phyloP scores from a whole-genome alignment of 2,329 filamentous ascomycete species.

The Xylariomycetidae sp. region DNA sequence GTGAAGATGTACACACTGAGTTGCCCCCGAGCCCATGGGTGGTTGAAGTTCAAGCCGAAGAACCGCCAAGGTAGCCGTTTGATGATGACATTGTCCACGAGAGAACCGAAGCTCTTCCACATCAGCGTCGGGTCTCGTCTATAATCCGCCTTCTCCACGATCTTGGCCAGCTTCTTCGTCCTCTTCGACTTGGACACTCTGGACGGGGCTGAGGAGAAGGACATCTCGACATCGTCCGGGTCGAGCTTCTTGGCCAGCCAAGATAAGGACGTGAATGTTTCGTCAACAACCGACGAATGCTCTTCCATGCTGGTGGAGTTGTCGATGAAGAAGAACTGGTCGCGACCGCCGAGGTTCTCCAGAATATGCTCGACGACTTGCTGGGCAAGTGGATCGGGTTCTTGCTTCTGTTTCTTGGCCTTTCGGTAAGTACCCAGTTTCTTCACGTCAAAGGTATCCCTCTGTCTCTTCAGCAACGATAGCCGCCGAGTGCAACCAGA shows the following conservation, averaged over 20 bases:
- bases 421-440: too few relatives aligned
- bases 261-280: slow-evolving; percentile 6
- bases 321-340: slow-evolving; percentile 17
- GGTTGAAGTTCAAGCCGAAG: slow-evolving; percentile 10
- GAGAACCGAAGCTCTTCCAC: slow-evolving; percentile 5
- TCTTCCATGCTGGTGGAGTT: slow-evolving; percentile 13
- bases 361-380: too few relatives aligned
- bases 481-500: too few relatives aligned
- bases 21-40: background rate
- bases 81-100: slow-evolving; percentile 9
- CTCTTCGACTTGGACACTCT: slow-evolving; percentile 1
- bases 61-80: slow-evolving; percentile 4
- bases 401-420: too few relatives aligned
- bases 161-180: slow-evolving; percentile 3
- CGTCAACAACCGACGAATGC: slow-evolving; percentile 5
- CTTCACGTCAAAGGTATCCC: too few relatives aligned
- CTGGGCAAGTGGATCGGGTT: too few relatives aligned
- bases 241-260: slow-evolving; percentile 8
- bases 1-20: slow-evolving; percentile 11
- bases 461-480: too few relatives aligned
- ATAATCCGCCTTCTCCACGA: slow-evolving; percentile 4
- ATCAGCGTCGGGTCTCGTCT: slow-evolving; percentile 6
- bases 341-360: too few relatives aligned
- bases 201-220: slow-evolving; percentile 7
- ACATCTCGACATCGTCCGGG: slow-evolving; percentile 9